phyloP scores from a whole-genome alignment of 2,329 filamentous ascomycete species.

The Cladosporium sp. region DNA sequence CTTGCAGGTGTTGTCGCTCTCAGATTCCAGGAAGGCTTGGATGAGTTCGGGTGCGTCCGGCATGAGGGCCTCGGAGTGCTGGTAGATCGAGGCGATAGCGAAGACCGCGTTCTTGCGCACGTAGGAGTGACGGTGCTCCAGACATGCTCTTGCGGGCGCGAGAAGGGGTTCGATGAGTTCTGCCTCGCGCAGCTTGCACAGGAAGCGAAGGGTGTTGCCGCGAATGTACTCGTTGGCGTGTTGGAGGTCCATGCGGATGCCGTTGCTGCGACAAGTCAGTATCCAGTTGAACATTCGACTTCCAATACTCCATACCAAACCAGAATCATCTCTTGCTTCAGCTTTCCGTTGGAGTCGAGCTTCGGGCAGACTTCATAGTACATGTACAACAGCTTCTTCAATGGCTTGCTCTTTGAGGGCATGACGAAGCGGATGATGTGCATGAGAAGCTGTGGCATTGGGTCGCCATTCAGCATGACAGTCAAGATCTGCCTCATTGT shows the following conservation, averaged over 20 bases:
- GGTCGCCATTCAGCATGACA: slow-evolving; percentile 96
- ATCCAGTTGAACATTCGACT: not conserved
- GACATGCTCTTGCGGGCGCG: slow-evolving; percentile 82
- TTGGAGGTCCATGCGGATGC: slow-evolving; percentile 94
- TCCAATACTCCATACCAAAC: slow-evolving; percentile 66
- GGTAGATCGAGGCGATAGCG: slow-evolving; percentile 85
- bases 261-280: slow-evolving; percentile 59
- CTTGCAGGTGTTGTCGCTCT: slow-evolving; percentile 94
- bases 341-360: slow-evolving; percentile 81
- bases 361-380: slow-evolving; percentile 99
- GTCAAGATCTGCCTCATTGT: slow-evolving; percentile 89
- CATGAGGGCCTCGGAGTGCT: slow-evolving; percentile 84
- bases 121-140: slow-evolving; percentile 94
- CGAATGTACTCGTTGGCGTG: slow-evolving; percentile 98
- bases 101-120: slow-evolving; percentile 98
- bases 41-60: slow-evolving; percentile 93
- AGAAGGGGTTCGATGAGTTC: slow-evolving; percentile 95
- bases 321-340: slow-evolving; percentile 99
- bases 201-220: slow-evolving; percentile 94
- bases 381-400: slow-evolving; percentile 98
- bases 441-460: slow-evolving; percentile 93
- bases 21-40: slow-evolving; percentile 77
- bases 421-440: slow-evolving; percentile 99
- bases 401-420: slow-evolving; percentile 90
- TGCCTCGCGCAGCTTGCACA: slow-evolving; percentile 90